Evolutionary conservation across 371 early-diverging fungal genomes (phyloP), one percentile per base, ranked within the genome.

Genomic region (Cokeromyces recurvatus): DNA sequence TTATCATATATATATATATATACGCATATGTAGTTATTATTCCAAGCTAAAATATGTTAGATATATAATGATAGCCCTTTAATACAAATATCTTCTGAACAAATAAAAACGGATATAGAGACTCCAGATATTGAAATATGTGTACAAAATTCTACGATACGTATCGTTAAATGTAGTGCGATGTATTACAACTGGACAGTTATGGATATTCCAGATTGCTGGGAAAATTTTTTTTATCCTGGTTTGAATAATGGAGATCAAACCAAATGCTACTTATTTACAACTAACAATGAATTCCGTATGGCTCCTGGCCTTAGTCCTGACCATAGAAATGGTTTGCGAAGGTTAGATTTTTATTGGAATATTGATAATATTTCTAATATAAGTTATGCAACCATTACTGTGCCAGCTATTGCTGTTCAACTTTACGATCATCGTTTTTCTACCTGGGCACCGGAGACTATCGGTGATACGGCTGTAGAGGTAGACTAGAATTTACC

Each of bases 301-400:
- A 67, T 59, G 46, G 55, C 62, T 11, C 40, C 62, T 4, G 53
- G 57, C 11, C 4, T 36, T 4, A 23, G 38, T 3, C 39, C 52
- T 16, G 45, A 51, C n/a, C 48, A 46, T 11, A 17, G 51, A 17
- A 29, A 51, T 19, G 40, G 59, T 25, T 39, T 69, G 2, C 43
- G 58, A 25, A 60, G 72, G 32, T 25, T 71, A 6, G 72, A 71
- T 29, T 51, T 71, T 27, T 71, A 71, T 27, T 71, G 72, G 72
- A 34, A 48, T 10, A 52, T 66, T 11, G 61, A 68, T 41, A 41
- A 37, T 27, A 16, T 63, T 5, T 9, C 12, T 1, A 65, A 60
- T 19, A 16, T 56, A 3, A 46, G 56, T 2, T 22, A 32, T 11
- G 46, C 54, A 4, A 50, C 57, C 5, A n/a, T 60, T 16, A 47